Evolutionary conservation across 106 monocot genomes (phyloP), one percentile per base, ranked within the genome.

Genomic region (Chionographis japonica): DNA sequence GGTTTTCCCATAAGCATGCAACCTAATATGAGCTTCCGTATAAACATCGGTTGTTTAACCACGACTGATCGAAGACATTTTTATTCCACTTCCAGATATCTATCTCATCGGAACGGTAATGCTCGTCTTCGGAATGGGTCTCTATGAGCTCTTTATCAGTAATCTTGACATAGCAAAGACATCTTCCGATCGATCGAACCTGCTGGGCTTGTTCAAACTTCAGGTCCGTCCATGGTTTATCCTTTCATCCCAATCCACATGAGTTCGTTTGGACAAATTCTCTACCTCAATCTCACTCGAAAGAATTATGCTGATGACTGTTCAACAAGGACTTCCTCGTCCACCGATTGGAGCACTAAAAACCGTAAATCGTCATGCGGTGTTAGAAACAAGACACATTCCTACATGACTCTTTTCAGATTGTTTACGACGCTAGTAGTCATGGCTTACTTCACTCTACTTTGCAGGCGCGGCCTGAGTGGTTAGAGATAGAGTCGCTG

Each of bases 81-180:
- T 18, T 70, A 5, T 43, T 40, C 65, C 43, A 40, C 40, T 41
- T 79, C 37, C 85, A 95, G 95, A 95, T 77, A 62, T 89, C 8
- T 92, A 89, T 71, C 90, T 97, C 55, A 70, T 97, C 36, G 97
- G 97, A 76, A 97, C 97, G 2, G 92, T 90, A 51, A 97, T 92
- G 97, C 86, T 97, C 6, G 92, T 97, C 12, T 97, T 97, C 59
- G 97, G 97, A 10, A 92, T 87, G 89, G 97, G 97, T 59, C 78
- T 97, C 15, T 97, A 97, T 49, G 92, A 92, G 77, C 77, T 97
- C 9, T 97, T 97, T 82, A 92, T 97, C 60, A 85, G 92, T 58
- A 89, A 90, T 73, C 60, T 92, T 17, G 97, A 97, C 72, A 75
- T 89, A 7, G 86, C 69, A 10, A 86, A 84, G 65, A 81, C 49